Percentiles rank a stretch among this genome's conserved stretches.
phyloP scores from a whole-genome alignment of 2,329 filamentous ascomycete species.

The Cryphonectria parasitica region DNA sequence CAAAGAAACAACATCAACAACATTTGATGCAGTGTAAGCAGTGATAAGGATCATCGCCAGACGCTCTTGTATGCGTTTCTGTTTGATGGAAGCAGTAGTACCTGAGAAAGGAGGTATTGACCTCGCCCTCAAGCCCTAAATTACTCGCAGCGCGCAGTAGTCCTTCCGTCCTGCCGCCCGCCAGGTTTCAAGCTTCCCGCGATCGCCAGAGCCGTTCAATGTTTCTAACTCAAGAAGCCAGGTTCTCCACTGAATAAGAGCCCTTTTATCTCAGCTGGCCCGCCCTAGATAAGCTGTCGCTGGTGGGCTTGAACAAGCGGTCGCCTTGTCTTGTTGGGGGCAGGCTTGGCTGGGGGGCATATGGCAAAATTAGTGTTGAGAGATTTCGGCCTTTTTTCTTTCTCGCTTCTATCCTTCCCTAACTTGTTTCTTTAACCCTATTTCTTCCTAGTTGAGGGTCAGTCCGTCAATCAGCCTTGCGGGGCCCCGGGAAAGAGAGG shows the following conservation, averaged over 20 bases:
- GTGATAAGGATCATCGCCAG: neutral
- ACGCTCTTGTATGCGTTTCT: neutral
- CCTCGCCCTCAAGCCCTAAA: neutral
- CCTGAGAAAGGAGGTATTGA: no score
- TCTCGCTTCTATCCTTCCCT: neutral
- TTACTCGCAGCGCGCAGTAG: conserved; percentile 7
- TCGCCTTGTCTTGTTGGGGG: conserved; percentile 1
- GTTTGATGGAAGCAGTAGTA: no score
- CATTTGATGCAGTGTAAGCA: neutral
- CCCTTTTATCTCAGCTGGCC: neutral
- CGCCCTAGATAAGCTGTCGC: neutral
- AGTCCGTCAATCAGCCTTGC: conserved; percentile 5
- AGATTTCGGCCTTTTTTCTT: neutral
- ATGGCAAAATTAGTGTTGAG: neutral
- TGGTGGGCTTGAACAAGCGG: conserved; percentile 4
- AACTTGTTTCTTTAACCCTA: neutral
- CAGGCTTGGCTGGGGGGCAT: neutral
- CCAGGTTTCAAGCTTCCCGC: conserved; percentile 3
- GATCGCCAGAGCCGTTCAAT: neutral
- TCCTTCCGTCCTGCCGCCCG: neutral
- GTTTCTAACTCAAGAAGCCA: no score
- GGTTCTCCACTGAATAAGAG: neutral
- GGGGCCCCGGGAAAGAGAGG: neutral
- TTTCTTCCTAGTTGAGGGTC: neutral
- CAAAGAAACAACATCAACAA: neutral